These are phyloP conservation scores for Davidsoniella australis DNA, from an alignment of 2,329 filamentous ascomycete species.

Conservation along the genomic window DNA sequence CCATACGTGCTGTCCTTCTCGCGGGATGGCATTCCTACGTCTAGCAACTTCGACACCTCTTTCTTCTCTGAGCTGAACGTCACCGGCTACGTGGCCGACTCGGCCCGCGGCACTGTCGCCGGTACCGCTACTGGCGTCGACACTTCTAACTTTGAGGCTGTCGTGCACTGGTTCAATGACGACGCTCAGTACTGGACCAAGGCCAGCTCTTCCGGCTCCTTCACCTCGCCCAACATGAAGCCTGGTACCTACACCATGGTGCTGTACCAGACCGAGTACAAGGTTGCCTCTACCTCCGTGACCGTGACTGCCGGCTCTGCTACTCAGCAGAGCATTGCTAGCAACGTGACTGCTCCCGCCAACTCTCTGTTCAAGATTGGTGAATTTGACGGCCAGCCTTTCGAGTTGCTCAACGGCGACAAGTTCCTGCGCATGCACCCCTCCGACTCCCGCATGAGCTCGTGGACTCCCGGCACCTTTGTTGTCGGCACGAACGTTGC, in stretches of 20 bases:
- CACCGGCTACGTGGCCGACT: constrained; percentile 37
- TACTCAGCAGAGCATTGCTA: constrained; percentile 33
- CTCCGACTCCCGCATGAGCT: constrained; percentile 44
- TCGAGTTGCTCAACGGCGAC: constrained; percentile 48
- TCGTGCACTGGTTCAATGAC: constrained; percentile 49
- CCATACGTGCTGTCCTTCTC: constrained; percentile 47
- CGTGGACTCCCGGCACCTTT: constrained; percentile 43
- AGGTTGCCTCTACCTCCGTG: constrained; percentile 32
- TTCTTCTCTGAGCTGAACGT: constrained; percentile 44
- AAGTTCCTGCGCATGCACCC: constrained; percentile 54
- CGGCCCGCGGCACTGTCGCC: constrained; percentile 38
- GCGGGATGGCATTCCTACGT: constrained; percentile 35
- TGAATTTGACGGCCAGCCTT: constrained; percentile 46
- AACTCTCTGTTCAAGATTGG: constrained; percentile 47
- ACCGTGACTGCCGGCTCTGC: constrained; percentile 32
- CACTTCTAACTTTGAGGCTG: constrained; percentile 31
- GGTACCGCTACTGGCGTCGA: constrained; percentile 42
- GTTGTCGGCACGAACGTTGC: constrained; percentile 38
- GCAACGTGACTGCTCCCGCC: constrained; percentile 26
- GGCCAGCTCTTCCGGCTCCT: constrained; percentile 34
- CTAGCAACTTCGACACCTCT: constrained; percentile 31
- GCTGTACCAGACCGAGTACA: constrained; percentile 42
- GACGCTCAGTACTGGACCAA: constrained; percentile 49
- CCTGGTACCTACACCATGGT: constrained; percentile 53
- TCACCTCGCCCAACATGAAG: constrained; percentile 49